phyloP scores from a whole-genome alignment of 305 asterid species.

The Withania somnifera region DNA sequence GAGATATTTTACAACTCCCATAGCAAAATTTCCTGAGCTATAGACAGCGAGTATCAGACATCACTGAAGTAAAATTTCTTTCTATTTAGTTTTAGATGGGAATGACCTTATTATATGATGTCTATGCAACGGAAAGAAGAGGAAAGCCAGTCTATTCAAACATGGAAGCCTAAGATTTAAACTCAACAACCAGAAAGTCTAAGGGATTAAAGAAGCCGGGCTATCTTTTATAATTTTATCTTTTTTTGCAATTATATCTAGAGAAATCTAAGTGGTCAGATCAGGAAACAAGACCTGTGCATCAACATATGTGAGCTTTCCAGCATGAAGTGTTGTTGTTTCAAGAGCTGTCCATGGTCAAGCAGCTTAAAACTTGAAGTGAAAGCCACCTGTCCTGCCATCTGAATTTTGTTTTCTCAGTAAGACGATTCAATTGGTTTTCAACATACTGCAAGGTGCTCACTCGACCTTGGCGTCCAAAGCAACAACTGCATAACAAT shows the following conservation, averaged over 20 bases:
- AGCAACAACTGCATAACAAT: neutral
- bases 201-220: neutral
- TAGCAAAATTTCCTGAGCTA: conserved; percentile 12
- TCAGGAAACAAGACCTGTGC: conserved; percentile 31
- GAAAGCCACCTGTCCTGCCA: conserved; percentile 50
- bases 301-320: conserved; percentile 21
- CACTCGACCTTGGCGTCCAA: neutral
- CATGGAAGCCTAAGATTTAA: neutral
- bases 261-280: conserved; percentile 4
- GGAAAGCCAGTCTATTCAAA: neutral
- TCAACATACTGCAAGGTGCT: neutral
- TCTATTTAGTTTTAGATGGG: neutral
- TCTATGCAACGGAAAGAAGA: neutral
- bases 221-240: neutral
- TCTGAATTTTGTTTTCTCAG: conserved; percentile 10
- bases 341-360: conserved; percentile 17
- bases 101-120: neutral
- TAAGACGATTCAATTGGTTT: conserved; percentile 19
- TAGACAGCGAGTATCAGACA: neutral
- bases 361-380: conserved; percentile 38
- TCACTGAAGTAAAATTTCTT: neutral
- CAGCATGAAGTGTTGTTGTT: conserved; percentile 20
- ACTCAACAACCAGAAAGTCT: neutral
- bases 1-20: conserved; percentile 22
- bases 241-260: neutral